phyloP scores from a whole-genome alignment of 148 eudicot species.

The Salicornia ramosissima region DNA sequence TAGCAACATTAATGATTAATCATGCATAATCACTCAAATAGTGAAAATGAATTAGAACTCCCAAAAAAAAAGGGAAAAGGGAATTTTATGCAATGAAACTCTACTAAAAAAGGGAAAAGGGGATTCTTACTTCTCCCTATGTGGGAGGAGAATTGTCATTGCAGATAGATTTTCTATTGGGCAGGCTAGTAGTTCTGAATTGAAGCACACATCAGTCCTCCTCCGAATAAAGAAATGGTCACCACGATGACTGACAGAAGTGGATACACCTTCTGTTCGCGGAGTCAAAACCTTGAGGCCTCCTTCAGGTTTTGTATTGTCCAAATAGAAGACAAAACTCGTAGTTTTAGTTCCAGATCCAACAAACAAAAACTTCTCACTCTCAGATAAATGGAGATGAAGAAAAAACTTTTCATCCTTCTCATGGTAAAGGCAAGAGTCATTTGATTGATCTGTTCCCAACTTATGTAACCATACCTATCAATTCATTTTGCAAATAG shows the following conservation, averaged over 20 bases:
- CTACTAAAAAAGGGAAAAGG: not conserved
- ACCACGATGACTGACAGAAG: constrained; percentile 81
- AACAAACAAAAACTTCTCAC: constrained; percentile 76
- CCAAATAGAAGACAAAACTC: constrained; percentile 65
- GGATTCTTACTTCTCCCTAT: constrained; percentile 60
- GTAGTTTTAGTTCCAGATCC: constrained; percentile 78
- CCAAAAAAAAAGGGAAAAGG: too few species aligned
- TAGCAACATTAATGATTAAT: too few species aligned
- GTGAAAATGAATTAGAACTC: too few species aligned
- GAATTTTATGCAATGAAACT: too few species aligned
- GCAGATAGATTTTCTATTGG: constrained; percentile 66
- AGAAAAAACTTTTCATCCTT: constrained; percentile 77
- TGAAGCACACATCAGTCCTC: constrained; percentile 76
- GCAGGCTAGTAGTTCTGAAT: constrained; percentile 87
- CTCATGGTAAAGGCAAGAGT: constrained; percentile 79
- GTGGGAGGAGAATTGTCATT: constrained; percentile 58
- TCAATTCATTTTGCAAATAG: not conserved
- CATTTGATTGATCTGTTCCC: constrained; percentile 64
- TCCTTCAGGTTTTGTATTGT: constrained; percentile 48
- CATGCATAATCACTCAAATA: too few species aligned
- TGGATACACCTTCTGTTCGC: constrained; percentile 68
- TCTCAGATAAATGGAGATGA: constrained; percentile 66
- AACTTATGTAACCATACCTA: constrained; percentile 87
- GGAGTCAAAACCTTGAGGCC: constrained; percentile 71
- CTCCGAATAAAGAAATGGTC: constrained; percentile 68